Conservation (phyloP, 768 basidiomycete species). For the Calocybe cyanea region DNA sequence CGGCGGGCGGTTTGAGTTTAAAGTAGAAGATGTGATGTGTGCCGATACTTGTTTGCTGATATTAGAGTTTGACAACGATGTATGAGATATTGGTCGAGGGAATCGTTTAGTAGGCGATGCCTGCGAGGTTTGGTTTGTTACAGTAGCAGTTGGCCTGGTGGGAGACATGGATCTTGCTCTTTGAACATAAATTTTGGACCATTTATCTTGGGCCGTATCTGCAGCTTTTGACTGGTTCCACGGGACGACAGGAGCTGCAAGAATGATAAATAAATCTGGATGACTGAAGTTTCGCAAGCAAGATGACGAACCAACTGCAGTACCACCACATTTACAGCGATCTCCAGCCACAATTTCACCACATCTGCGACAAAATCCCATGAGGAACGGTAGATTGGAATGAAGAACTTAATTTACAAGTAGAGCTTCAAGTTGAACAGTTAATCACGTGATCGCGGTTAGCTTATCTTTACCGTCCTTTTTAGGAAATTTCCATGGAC, state of each 20-base stretch:
- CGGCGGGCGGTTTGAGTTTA: constrained; percentile 39
- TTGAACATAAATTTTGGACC: constrained; percentile 77
- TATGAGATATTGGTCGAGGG: constrained; percentile 39
- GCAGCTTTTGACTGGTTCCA: constrained; percentile 51
- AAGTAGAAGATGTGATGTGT: constrained; percentile 53
- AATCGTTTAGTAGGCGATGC: constrained; percentile 41
- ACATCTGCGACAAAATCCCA: constrained; percentile 86
- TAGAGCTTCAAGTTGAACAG: too few relatives aligned
- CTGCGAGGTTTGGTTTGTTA: constrained; percentile 14
- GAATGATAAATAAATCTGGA: constrained; percentile 1
- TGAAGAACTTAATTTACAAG: too few relatives aligned
- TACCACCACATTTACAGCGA: constrained; percentile 80
- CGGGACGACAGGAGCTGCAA: constrained; percentile 60
- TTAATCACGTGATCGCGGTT: too few relatives aligned
- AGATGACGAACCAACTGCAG: constrained; percentile 63
- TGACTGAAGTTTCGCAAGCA: not conserved
- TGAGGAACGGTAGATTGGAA: constrained; percentile 20
- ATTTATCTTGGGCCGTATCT: constrained; percentile 54
- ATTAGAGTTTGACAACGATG: constrained; percentile 24
- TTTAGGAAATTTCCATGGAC: too few relatives aligned
- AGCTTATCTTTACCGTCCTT: too few relatives aligned
- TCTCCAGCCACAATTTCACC: constrained; percentile 73
- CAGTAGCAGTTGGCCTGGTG: constrained; percentile 20
- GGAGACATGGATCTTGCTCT: constrained; percentile 44
- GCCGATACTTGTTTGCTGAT: constrained; percentile 50